Percentiles rank a stretch among this genome's conserved stretches.
Conservation (phyloP, 805 yeast species). For the Metschnikowia peoriensis region DNA sequence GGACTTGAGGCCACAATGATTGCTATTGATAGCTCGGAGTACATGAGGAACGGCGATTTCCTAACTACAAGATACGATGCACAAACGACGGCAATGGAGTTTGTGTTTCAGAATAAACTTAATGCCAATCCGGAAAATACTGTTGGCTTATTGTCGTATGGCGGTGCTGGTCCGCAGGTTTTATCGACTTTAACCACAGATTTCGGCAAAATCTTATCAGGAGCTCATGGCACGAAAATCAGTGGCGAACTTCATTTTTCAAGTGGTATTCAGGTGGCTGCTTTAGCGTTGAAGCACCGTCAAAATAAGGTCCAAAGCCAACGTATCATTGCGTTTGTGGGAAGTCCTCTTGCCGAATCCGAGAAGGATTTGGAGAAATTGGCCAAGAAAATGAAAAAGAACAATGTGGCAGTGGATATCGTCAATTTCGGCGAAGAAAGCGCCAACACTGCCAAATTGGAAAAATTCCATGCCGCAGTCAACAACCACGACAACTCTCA, state of each 20-base stretch:
- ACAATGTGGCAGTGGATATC: slow-evolving; percentile 84
- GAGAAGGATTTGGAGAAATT: slow-evolving; percentile 74
- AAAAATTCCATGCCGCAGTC: slow-evolving; percentile 70
- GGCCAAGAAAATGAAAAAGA: slow-evolving; percentile 92
- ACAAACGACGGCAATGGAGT: slow-evolving; percentile 84
- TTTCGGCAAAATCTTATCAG: slow-evolving; percentile 80
- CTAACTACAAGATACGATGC: slow-evolving; percentile 87
- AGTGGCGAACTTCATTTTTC: slow-evolving; percentile 65
- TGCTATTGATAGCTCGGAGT: slow-evolving; percentile 94
- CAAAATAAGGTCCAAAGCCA: slow-evolving; percentile 91
- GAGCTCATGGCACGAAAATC: slow-evolving; percentile 75
- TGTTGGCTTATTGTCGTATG: slow-evolving; percentile 86
- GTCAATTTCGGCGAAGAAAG: slow-evolving; percentile 90
- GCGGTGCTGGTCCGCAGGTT: slow-evolving; percentile 84
- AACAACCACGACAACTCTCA: slow-evolving; percentile 78
- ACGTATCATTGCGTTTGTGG: slow-evolving; percentile 86
- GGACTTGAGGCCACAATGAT: slow-evolving; percentile 96
- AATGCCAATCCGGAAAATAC: slow-evolving; percentile 91
- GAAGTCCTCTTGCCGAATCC: slow-evolving; percentile 72
- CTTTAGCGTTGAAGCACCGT: slow-evolving; percentile 89
- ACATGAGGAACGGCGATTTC: slow-evolving; percentile 93
- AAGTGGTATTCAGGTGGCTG: slow-evolving; percentile 89
- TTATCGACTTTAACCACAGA: slow-evolving; percentile 84
- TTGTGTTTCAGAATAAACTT: slow-evolving; percentile 81
- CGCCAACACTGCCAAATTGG: slow-evolving; percentile 72